Conservation (phyloP, 805 yeast species). For the Starmerella powellii region DNA sequence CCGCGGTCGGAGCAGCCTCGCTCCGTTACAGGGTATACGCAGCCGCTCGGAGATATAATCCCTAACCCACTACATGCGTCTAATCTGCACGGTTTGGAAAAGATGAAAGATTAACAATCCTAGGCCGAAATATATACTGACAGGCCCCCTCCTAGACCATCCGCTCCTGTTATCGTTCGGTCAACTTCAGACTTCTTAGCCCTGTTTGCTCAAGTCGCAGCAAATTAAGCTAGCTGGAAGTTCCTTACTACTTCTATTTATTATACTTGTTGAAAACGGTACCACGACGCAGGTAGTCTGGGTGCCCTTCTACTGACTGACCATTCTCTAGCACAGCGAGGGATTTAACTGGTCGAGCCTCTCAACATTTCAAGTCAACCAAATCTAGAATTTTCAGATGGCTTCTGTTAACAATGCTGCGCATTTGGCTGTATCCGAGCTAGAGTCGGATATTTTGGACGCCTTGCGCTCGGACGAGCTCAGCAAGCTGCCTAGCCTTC, state of each 20-base stretch:
- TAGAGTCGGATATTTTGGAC: constrained; percentile 17
- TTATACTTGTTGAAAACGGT: background rate
- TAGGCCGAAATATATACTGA: constrained; percentile 5
- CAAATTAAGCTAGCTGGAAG: background rate
- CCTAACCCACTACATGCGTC: constrained; percentile 1
- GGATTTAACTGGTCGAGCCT: background rate
- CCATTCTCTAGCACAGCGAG: background rate
- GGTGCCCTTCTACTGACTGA: background rate
- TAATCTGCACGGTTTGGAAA: constrained; percentile 1
- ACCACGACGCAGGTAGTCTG: background rate
- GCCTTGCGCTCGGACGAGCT: constrained; percentile 13
- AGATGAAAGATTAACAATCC: constrained; percentile 7
- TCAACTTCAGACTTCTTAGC: background rate
- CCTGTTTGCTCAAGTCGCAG: constrained; percentile 2
- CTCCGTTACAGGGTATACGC: background rate
- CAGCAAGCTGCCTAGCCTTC: constrained; percentile 38
- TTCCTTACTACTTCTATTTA: background rate
- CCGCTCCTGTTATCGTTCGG: too few relatives aligned
- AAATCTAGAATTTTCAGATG: constrained; percentile 2
- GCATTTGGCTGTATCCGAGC: constrained; percentile 19
- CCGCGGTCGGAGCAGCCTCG: too few relatives aligned
- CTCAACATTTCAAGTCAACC: too few relatives aligned
- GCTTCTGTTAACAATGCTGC: constrained; percentile 19
- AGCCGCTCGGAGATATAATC: background rate
- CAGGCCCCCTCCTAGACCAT: background rate